Evolutionary conservation across 441 rosid species (phyloP), one percentile per base, ranked within the genome.

Genomic region (Pelargonium cotyledonis): DNA sequence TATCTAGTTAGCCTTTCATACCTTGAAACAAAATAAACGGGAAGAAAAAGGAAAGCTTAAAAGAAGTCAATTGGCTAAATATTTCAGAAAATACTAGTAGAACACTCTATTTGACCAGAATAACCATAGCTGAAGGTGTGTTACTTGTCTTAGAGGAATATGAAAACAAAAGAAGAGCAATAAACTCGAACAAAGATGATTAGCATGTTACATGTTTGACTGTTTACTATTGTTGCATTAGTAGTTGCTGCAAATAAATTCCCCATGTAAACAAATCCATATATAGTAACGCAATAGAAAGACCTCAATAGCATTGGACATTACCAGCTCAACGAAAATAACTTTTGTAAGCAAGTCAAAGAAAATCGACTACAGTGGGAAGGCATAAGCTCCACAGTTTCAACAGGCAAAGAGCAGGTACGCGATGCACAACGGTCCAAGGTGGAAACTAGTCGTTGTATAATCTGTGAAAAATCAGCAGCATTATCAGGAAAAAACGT

Each of bases 391-490:
- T 89, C 94, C 70, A 92, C 97, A 16, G 97, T 95, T 80, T 90
- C 97, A 76, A 92, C 46, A 55, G 99, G 99, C 77, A 95, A 80
- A 68, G 96, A 87, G 88, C 95, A 88, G 51, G 98, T 95, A 41
- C 99, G 97, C 66, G 98, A 92, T 68, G 97, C 98, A 80, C 99
- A 95, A n/a, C 91, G 95, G 70, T 95, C 99, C 77, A 95, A 72
- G 70, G 97, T 92, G 58, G 89, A 87, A 75, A 95, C 78, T 68
- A 95, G 83, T 68, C 98, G 86, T 75, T 79, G 88, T 80, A 95
- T 78, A 80, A 92, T 84, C 99, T 92, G 81, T 40, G 67, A 75
- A 75, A 63, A 76, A 6, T 47, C 69, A 68, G 57, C 35, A 66
- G 76, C 65, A 69, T 23, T 6, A 61, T 77, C 12, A 68, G 73